Conservation (phyloP, 2,329 filamentous ascomycete species). For the Pezicula rhizophila region DNA sequence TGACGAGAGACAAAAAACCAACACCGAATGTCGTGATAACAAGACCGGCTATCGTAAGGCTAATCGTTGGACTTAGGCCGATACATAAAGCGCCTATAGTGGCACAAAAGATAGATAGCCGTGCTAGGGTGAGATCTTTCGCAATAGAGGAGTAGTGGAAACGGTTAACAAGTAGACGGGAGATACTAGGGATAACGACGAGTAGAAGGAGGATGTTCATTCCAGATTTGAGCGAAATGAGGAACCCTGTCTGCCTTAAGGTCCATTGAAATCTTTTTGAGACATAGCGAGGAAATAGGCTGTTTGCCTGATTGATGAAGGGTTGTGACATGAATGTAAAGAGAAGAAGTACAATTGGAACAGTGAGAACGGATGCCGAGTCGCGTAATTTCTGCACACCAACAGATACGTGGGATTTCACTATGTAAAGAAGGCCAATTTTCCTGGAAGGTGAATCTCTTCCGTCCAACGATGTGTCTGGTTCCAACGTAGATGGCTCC, state of each 20-base stretch:
- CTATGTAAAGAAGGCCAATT: not conserved
- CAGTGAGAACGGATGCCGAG: conserved; percentile 19
- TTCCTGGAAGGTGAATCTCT: not conserved
- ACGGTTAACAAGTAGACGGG: conserved; percentile 12
- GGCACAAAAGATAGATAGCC: conserved; percentile 14
- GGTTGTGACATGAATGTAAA: conserved; percentile 16
- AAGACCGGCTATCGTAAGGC: conserved; percentile 16
- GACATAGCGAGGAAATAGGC: conserved; percentile 21
- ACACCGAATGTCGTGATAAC: conserved; percentile 20
- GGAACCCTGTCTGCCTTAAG: conserved; percentile 15
- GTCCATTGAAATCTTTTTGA: conserved; percentile 21
- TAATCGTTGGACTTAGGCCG: conserved; percentile 16
- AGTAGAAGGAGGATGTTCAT: conserved; percentile 21
- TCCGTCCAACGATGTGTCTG: not conserved
- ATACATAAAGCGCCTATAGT: conserved; percentile 15
- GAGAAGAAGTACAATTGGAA: conserved; percentile 25
- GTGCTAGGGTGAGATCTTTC: conserved; percentile 22
- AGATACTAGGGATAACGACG: conserved; percentile 17
- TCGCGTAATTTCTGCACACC: conserved; percentile 12
- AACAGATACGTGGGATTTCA: conserved; percentile 8
- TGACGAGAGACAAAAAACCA: conserved; percentile 14
- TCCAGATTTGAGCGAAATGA: conserved; percentile 22
- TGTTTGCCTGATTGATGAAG: conserved; percentile 11
- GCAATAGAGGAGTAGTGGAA: conserved; percentile 10
- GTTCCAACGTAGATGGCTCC: conserved; percentile 1